These are phyloP conservation scores for Trichosporon sp. DNA, from an alignment of 1,284 basidiomycete species.

Conservation along the genomic window DNA sequence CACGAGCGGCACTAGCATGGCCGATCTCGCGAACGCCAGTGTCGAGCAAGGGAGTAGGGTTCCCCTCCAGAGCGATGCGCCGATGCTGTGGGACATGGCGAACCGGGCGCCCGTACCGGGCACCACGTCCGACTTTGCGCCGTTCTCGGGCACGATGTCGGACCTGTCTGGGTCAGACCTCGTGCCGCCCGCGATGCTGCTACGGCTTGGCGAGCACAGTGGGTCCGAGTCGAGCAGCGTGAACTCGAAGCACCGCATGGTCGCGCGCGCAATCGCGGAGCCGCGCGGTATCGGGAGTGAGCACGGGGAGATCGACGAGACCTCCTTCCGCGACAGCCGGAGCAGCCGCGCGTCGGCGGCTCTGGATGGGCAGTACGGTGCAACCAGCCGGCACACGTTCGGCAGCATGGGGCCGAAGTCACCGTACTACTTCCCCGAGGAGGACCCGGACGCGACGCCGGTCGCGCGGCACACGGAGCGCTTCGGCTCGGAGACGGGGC, in stretches of 20 bases:
- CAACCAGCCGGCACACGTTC: not conserved
- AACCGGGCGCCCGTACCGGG: not conserved
- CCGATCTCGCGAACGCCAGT: conserved; percentile 2
- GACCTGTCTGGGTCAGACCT: not conserved
- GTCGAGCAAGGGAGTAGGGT: not conserved
- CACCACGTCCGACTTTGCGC: not conserved
- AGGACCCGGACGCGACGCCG: not conserved
- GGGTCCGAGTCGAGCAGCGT: not conserved
- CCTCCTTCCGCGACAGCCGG: not conserved
- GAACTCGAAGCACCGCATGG: not conserved
- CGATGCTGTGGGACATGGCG: not conserved
- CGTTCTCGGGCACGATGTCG: not conserved
- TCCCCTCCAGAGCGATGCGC: not conserved
- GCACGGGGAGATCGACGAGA: conserved; percentile 1
- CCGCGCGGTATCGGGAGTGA: conserved; percentile 1
- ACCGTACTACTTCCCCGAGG: not conserved
- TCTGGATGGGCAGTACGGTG: not conserved
- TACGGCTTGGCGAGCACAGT: not conserved
- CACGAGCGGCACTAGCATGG: conserved; percentile 4
- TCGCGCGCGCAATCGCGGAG: not conserved
- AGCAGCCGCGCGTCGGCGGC: not conserved
- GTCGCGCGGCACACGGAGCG: not conserved
- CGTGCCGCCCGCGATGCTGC: not conserved
- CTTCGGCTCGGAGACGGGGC: not conserved
- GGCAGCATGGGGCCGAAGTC: not conserved